phyloP scores from a whole-genome alignment of 345 rosid species.

The Rhodamnia argentea region DNA sequence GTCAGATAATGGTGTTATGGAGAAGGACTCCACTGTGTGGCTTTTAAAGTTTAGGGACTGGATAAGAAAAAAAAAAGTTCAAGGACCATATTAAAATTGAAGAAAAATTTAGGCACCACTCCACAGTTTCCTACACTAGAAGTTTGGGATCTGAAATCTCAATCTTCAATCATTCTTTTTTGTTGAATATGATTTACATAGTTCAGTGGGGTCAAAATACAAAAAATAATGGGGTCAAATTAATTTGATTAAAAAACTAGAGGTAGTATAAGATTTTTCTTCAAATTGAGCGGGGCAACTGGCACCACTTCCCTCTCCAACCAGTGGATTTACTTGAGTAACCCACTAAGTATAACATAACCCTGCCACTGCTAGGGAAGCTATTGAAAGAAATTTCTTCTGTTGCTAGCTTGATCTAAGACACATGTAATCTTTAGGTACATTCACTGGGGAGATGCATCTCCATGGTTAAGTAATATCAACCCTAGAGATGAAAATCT shows the following conservation, averaged over 20 bases:
- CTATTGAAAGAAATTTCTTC: neutral
- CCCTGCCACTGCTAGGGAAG: neutral
- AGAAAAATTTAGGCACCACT: neutral
- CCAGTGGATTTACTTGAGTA: neutral
- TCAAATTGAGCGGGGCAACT: neutral
- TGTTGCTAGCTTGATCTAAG: neutral
- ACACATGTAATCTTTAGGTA: slow-evolving; percentile 30
- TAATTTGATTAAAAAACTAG: neutral
- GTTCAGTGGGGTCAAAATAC: neutral
- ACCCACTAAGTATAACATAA: neutral
- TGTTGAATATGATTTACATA: neutral
- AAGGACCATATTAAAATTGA: neutral
- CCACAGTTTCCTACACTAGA: neutral
- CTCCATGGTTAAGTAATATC: slow-evolving; percentile 71
- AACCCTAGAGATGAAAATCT: slow-evolving; percentile 80
- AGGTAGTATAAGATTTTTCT: neutral
- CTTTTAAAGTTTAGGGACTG: neutral
- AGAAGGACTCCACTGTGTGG: neutral
- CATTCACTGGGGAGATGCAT: slow-evolving; percentile 67
- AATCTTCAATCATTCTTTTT: neutral
- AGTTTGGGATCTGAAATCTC: neutral
- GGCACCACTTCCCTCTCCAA: neutral
- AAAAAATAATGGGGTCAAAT: neutral
- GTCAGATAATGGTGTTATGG: neutral
- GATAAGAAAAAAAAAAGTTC: neutral